Percentiles rank a stretch among this genome's conserved stretches.
These are phyloP conservation scores for Breynia disticha DNA, from an alignment of 441 rosid species.

Conservation along the genomic window DNA sequence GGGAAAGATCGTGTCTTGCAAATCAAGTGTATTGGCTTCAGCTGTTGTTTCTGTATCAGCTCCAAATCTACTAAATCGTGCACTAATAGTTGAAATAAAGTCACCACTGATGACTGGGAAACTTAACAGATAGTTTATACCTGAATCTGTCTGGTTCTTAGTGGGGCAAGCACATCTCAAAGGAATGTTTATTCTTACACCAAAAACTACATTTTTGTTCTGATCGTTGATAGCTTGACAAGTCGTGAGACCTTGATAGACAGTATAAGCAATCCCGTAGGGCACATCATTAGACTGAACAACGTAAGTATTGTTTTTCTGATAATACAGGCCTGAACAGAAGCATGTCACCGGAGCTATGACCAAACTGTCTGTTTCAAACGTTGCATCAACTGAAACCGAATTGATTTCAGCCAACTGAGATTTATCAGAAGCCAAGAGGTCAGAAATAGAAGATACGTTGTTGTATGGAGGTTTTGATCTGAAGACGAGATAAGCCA, in stretches of 20 bases:
- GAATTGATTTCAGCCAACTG: slow-evolving; percentile 36
- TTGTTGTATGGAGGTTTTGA: slow-evolving; percentile 40
- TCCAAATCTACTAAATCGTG: slow-evolving; percentile 42
- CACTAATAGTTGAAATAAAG: slow-evolving; percentile 16
- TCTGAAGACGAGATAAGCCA: slow-evolving; percentile 46
- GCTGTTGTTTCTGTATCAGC: slow-evolving; percentile 25
- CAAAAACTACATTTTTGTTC: slow-evolving; percentile 23
- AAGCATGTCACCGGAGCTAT: slow-evolving; percentile 63
- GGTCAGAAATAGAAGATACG: slow-evolving; percentile 43
- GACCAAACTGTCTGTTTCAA: slow-evolving; percentile 34
- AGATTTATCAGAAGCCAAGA: slow-evolving; percentile 38
- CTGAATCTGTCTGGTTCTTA: slow-evolving; percentile 36
- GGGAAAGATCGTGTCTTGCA: slow-evolving; percentile 24
- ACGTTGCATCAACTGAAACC: slow-evolving; percentile 26
- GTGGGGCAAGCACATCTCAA: slow-evolving; percentile 73
- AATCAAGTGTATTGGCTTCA: slow-evolving; percentile 43
- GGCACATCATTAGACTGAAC: slow-evolving; percentile 19
- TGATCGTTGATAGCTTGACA: slow-evolving; percentile 54
- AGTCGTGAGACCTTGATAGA: slow-evolving; percentile 60
- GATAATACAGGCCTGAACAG: slow-evolving; percentile 48
- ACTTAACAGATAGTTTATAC: slow-evolving; percentile 40
- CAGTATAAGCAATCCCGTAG: slow-evolving; percentile 35
- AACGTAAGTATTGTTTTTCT: slow-evolving; percentile 39
- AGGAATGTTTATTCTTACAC: slow-evolving; percentile 34
- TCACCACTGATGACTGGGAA: slow-evolving; percentile 29